A percentile compares a stretch with the other conserved stretches of the same genome.
Conservation (phyloP, 1,284 basidiomycete genomes). For the Heterobasidion parviporum region DNA sequence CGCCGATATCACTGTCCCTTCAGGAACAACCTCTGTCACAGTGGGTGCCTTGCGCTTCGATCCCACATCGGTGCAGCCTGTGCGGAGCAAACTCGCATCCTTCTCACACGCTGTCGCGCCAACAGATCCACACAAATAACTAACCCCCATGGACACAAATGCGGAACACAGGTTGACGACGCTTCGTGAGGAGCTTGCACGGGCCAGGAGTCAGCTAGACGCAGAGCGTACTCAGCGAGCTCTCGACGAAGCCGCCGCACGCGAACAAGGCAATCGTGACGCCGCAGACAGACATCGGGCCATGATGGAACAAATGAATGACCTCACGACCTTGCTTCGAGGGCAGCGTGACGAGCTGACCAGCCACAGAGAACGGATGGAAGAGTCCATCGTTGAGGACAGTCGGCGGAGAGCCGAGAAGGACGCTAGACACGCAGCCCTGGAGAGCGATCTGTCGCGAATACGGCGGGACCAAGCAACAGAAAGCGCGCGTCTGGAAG, state of each 20-base stretch:
- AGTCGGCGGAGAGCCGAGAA: slow-evolving; percentile 1
- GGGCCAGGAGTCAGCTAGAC: slow-evolving; percentile 7
- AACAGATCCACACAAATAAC: too few species aligned
- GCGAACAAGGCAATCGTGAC: background rate
- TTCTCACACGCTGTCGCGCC: background rate
- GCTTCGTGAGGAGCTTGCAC: slow-evolving; percentile 4
- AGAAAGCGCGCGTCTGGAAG: background rate
- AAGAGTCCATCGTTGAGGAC: slow-evolving; percentile 5
- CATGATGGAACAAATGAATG: slow-evolving; percentile 8
- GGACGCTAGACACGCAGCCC: slow-evolving; percentile 2
- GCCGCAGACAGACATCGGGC: slow-evolving; percentile 4
- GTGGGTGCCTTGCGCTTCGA: background rate
- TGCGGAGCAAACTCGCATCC: background rate
- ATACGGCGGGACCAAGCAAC: slow-evolving; percentile 5
- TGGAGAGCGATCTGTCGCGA: slow-evolving; percentile 1
- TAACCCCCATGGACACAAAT: background rate
- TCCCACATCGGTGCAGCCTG: background rate
- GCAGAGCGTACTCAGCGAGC: background rate
- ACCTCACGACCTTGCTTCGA: slow-evolving; percentile 4
- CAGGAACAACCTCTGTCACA: background rate
- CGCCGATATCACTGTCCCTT: background rate
- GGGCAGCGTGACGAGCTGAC: slow-evolving; percentile 4
- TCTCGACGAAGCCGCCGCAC: background rate
- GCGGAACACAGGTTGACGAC: background rate
- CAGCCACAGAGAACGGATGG: slow-evolving; percentile 4